Percentiles rank a stretch among this genome's conserved stretches.
Evolutionary conservation across 768 basidiomycete species (phyloP).

Genomic region (Suillus placidus): DNA sequence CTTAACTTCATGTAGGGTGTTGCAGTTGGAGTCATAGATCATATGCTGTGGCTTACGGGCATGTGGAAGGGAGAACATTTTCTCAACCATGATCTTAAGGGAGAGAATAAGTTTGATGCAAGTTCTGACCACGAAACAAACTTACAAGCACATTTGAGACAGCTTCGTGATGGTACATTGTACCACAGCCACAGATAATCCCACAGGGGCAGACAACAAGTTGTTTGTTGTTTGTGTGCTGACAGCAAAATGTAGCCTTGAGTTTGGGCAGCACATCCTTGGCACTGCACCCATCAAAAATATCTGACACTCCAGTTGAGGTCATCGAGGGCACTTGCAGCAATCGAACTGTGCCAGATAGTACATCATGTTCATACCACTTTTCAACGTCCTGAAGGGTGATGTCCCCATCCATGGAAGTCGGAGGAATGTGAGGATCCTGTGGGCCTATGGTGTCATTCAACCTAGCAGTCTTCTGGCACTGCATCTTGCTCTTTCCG

Average conservation of each 20-base stretch:
- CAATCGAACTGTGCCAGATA: no score
- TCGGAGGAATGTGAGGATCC: no score
- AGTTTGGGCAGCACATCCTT: conserved; percentile 1
- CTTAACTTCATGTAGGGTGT: conserved; percentile 21
- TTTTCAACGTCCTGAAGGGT: no score
- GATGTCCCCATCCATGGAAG: no score
- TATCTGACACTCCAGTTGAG: conserved; percentile 20
- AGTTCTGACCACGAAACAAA: neutral
- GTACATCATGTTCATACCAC: no score
- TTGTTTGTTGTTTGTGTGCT: conserved; percentile 40
- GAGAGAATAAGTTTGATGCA: neutral
- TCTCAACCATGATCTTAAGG: neutral
- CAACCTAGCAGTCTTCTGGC: no score
- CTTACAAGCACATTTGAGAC: conserved; percentile 24
- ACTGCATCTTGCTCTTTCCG: no score
- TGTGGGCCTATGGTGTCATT: no score
- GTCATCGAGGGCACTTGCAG: no score
- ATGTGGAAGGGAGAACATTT: neutral
- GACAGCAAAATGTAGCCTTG: conserved; percentile 30
- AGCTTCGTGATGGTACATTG: conserved; percentile 13
- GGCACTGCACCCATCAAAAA: neutral
- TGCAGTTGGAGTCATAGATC: conserved; percentile 30
- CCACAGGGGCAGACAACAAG: conserved; percentile 37
- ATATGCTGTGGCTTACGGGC: neutral
- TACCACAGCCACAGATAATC: conserved; percentile 31